phyloP scores from a whole-genome alignment of 164 flowering plant species.

The Stephania yunnanensis region DNA sequence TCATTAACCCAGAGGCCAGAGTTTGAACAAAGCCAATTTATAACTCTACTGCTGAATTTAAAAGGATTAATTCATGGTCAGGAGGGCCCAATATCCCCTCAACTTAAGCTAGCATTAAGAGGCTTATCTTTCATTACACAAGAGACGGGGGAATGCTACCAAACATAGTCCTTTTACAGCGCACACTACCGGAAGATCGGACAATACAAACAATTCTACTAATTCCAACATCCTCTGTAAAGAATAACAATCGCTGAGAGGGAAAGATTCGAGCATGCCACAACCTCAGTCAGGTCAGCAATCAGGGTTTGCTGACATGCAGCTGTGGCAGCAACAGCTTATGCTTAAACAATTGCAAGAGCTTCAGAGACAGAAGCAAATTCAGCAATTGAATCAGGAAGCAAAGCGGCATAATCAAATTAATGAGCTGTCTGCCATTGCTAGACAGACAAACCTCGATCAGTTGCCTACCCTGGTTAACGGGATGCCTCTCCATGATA shows the following conservation, averaged over 20 bases:
- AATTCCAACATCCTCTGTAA: conserved; percentile 29
- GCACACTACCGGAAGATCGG: conserved; percentile 24
- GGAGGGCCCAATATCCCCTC: conserved; percentile 36
- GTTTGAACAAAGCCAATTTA: conserved; percentile 28
- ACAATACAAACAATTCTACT: conserved; percentile 25
- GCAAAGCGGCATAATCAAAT: conserved; percentile 37
- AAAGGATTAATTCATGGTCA: conserved; percentile 44
- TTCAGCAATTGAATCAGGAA: conserved; percentile 45
- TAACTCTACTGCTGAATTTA: conserved; percentile 25
- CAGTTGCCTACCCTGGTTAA: conserved; percentile 37
- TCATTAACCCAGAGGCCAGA: conserved; percentile 35
- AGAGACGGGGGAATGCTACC: conserved; percentile 35
- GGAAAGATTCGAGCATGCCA: conserved; percentile 34
- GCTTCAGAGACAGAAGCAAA: conserved; percentile 59
- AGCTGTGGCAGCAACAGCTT: conserved; percentile 53
- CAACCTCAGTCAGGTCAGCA: conserved; percentile 40
- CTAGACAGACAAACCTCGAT: conserved; percentile 36
- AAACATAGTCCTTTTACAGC: conserved; percentile 21
- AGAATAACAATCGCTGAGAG: conserved; percentile 26
- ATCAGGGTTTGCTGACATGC: conserved; percentile 43
- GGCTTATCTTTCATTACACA: conserved; percentile 32
- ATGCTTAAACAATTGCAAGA: conserved; percentile 67
- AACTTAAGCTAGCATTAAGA: conserved; percentile 31
- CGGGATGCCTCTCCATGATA: conserved; percentile 39
- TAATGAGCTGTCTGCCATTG: conserved; percentile 31